These are phyloP conservation scores for Xylaria curta DNA, from an alignment of 495 filamentous ascomycete species.

Conservation along the genomic window DNA sequence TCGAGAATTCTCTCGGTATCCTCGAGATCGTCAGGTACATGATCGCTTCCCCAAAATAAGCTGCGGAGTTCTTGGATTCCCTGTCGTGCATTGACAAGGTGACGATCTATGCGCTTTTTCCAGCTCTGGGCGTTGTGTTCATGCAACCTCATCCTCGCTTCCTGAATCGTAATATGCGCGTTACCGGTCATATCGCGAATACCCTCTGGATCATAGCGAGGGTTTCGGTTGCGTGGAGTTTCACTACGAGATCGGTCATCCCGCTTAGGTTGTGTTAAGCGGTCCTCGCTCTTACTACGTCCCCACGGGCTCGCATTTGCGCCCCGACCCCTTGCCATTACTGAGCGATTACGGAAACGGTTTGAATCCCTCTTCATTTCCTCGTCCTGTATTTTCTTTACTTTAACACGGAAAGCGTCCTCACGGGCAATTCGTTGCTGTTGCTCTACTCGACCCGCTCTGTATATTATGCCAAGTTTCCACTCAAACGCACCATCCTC, in stretches of 20 bases:
- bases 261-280: constrained; percentile 50
- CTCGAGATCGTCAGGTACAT: constrained; percentile 78
- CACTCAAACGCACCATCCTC: constrained; percentile 98
- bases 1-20: constrained; percentile 86
- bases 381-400: constrained; percentile 77
- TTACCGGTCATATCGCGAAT: constrained; percentile 68
- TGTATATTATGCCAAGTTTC: constrained; percentile 92
- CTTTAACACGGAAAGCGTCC: constrained; percentile 86
- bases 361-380: constrained; percentile 59
- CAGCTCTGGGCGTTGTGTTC: constrained; percentile 86
- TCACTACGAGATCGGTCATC: constrained; percentile 50
- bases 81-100: constrained; percentile 69
- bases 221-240: constrained; percentile 45
- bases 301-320: constrained; percentile 40
- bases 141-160: constrained; percentile 77
- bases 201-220: constrained; percentile 79
- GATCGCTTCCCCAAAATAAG: constrained; percentile 82
- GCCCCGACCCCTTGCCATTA: constrained; percentile 51
- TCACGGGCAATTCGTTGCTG: constrained; percentile 86
- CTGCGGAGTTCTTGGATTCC: constrained; percentile 80
- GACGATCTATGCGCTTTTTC: constrained; percentile 88
- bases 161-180: constrained; percentile 71
- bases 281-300: constrained; percentile 53
- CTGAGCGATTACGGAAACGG: constrained; percentile 56
- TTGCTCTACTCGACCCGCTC: constrained; percentile 85